phyloP scores from a whole-genome alignment of 2,329 filamentous ascomycete genomes.

The Harringtonia lauricola region DNA sequence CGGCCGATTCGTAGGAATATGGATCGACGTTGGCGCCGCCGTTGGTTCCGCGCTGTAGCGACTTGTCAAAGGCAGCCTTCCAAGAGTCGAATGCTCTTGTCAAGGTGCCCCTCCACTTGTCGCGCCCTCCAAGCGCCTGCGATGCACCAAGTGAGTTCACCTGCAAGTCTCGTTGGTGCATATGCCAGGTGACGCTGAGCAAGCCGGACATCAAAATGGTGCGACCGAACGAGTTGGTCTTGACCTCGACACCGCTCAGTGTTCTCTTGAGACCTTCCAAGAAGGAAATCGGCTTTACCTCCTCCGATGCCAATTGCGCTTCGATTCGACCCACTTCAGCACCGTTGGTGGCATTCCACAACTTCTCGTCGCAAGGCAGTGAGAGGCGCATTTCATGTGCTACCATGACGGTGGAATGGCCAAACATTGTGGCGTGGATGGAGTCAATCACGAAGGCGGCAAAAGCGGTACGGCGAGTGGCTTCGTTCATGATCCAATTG shows the following conservation, averaged over 20 bases:
- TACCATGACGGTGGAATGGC: constrained; percentile 93
- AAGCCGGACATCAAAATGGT: constrained; percentile 91
- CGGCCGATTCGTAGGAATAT: constrained; percentile 38
- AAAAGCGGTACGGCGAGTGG: constrained; percentile 81
- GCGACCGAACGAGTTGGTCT: constrained; percentile 86
- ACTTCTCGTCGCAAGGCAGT: constrained; percentile 79
- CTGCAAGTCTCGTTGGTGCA: constrained; percentile 92
- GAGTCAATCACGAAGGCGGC: constrained; percentile 93
- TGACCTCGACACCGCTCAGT: constrained; percentile 71
- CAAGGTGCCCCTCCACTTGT: constrained; percentile 81
- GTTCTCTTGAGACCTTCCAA: constrained; percentile 85
- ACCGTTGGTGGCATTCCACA: constrained; percentile 86
- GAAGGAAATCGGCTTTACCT: constrained; percentile 76
- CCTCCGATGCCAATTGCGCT: constrained; percentile 66
- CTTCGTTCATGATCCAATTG: constrained; percentile 89
- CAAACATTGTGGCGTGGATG: constrained; percentile 95
- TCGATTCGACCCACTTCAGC: constrained; percentile 80
- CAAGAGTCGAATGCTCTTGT: constrained; percentile 87
- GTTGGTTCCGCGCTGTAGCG: constrained; percentile 45
- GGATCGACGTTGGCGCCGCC: constrained; percentile 33
- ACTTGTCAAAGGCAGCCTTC: constrained; percentile 84
- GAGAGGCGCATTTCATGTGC: constrained; percentile 89
- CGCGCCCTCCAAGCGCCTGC: constrained; percentile 70
- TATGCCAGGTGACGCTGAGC: constrained; percentile 90
- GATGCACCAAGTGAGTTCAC: constrained; percentile 69